Base-by-base conservation (phyloP, 225 moss, liverwort and hornwort species). In the Bryum argenteum region DNA sequence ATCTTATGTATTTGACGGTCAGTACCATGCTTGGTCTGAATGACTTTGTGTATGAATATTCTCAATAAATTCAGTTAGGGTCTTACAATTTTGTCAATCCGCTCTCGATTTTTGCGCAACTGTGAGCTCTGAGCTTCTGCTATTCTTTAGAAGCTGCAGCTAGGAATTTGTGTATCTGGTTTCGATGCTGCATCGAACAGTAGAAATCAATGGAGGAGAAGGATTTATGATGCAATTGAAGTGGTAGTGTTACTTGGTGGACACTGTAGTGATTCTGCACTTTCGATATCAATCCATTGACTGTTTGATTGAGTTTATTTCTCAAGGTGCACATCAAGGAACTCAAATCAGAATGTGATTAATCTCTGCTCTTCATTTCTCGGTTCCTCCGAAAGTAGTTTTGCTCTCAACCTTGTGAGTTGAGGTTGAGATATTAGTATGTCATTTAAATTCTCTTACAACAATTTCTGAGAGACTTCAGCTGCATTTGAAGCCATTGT, bases 1-100 rank as follows among this genome's bases (percentile, higher is more conserved):
- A 90, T 75, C 83, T 98, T 8, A 39, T 91, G 33, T 88, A 89
- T 55, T 89, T 98, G 40, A 98, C 94, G 15, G 88, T 98, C 8
- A 94, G 98, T 61, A 94, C 94, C 23, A 98, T 98, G 98, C 79
- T 98, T 10, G 98, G 98, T 20, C 83, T 92, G 40, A 98, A 77
- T 50, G 90, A 94, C 28, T 98, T 85, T 50, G 72, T 79, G 12
- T 98, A 98, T 67, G 66, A 89, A 20, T 98, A 88, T 71, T 86
- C 88, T 72, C 78, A 81, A 63, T 95, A 83, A 89, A 78, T 5
- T 33, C 33, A 33, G 33, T 33, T 33, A 33, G 33, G 33, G 33
- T 33, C 33, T 33, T 4, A 5, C 33, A 33, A 33, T 33, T 33
- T 33, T 33, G 33, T n/a, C n/a, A n/a, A n/a, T n/a, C n/a, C n/a